Evolutionary conservation across 2,329 filamentous ascomycete species (phyloP).

Genomic region (Pezicula radicicola): DNA sequence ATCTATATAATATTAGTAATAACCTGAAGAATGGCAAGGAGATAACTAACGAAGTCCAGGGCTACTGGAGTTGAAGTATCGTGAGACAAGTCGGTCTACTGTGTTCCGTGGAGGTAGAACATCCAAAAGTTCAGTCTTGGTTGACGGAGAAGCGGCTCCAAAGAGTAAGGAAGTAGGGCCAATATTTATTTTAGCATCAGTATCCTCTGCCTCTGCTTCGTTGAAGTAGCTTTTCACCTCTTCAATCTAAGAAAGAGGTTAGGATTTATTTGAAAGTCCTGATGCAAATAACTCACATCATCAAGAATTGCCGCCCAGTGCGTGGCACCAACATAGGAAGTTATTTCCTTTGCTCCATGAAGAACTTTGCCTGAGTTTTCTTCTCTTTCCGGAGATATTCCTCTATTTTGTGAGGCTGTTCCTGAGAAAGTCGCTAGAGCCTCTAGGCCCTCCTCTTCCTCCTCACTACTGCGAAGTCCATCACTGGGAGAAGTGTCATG

Average conservation of each 20-base stretch:
- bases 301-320: slow-evolving; percentile 60
- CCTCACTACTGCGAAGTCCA: too few relatives aligned
- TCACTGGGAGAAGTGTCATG: too few relatives aligned
- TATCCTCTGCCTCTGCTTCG: slow-evolving; percentile 32
- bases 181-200: slow-evolving; percentile 27
- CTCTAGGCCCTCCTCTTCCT: too few relatives aligned
- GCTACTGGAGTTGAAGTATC: slow-evolving; percentile 51
- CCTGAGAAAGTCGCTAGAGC: not conserved
- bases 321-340: slow-evolving; percentile 54
- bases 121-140: slow-evolving; percentile 44
- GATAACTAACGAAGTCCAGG: slow-evolving; percentile 45
- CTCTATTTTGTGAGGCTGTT: slow-evolving; percentile 1
- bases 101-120: slow-evolving; percentile 43
- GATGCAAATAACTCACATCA: slow-evolving; percentile 40
- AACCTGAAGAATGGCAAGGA: not conserved
- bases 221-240: slow-evolving; percentile 57
- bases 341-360: slow-evolving; percentile 35
- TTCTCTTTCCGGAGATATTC: too few relatives aligned
- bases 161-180: slow-evolving; percentile 34
- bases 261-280: slow-evolving; percentile 4
- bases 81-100: slow-evolving; percentile 47
- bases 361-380: slow-evolving; percentile 39
- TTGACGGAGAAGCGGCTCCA: slow-evolving; percentile 31
- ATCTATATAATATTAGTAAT: slow-evolving; percentile 32
- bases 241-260: slow-evolving; percentile 45